Conservation (phyloP, 306 rosid species). For the Quercus engelmannii region DNA sequence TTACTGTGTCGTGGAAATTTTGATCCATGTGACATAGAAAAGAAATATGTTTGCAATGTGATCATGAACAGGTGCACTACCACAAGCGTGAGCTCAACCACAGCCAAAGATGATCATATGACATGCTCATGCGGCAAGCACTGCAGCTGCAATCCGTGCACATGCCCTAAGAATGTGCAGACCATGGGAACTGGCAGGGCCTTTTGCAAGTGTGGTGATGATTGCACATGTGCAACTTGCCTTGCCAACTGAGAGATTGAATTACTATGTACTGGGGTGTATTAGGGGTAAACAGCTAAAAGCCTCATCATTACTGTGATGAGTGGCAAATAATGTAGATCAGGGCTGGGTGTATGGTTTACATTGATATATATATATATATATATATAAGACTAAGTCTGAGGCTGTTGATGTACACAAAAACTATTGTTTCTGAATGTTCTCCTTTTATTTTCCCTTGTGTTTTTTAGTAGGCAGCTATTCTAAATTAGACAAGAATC, state of each 20-base stretch:
- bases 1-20: neutral
- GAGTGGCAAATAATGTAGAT: neutral
- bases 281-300: neutral
- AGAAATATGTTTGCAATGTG: neutral
- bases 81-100: neutral
- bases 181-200: constrained; percentile 39
- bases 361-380: too few species aligned
- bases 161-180: constrained; percentile 35
- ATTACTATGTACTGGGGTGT: neutral
- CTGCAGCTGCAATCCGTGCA: constrained; percentile 79
- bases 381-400: too few species aligned
- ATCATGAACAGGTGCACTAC: constrained; percentile 14
- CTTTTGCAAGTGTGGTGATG: constrained; percentile 43
- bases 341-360: too few species aligned
- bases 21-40: neutral
- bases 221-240: constrained; percentile 53
- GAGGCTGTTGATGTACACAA: too few species aligned
- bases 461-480: too few species aligned
- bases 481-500: too few species aligned
- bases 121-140: constrained; percentile 80
- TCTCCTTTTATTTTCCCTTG: too few species aligned
- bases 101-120: constrained; percentile 19
- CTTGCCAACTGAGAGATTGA: constrained; percentile 8
- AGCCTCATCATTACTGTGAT: neutral
- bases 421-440: too few species aligned